Conservation (phyloP, 345 rosid genomes). For the Salix arbutifolia region DNA sequence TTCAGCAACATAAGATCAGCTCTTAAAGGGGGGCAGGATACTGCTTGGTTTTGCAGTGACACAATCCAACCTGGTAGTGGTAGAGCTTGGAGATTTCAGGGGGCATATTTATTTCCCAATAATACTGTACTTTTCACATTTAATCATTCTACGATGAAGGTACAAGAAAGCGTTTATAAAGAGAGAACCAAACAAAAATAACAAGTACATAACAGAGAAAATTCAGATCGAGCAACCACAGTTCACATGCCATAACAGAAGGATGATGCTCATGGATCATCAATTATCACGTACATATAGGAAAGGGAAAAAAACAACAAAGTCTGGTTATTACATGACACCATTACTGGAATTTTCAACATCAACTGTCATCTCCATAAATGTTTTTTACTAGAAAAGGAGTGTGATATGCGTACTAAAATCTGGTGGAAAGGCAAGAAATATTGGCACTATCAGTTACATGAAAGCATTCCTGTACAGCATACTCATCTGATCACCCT, state of each 20-base stretch:
- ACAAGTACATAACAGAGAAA: neutral
- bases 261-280: neutral
- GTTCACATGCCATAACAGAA: neutral
- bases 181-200: neutral
- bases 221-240: neutral
- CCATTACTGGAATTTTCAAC: neutral
- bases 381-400: neutral
- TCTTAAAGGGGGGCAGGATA: no score
- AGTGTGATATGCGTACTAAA: neutral
- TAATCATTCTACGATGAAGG: neutral
- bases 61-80: neutral
- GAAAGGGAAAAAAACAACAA: neutral
- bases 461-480: neutral
- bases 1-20: no score
- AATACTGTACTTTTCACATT: neutral
- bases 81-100: neutral
- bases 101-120: neutral
- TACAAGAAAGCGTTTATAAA: neutral
- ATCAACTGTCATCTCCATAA: neutral
- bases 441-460: neutral
- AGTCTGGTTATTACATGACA: neutral
- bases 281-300: neutral
- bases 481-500: neutral
- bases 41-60: neutral
- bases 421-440: neutral